phyloP scores from a whole-genome alignment of 345 rosid genomes.

The Linum lewisii region DNA sequence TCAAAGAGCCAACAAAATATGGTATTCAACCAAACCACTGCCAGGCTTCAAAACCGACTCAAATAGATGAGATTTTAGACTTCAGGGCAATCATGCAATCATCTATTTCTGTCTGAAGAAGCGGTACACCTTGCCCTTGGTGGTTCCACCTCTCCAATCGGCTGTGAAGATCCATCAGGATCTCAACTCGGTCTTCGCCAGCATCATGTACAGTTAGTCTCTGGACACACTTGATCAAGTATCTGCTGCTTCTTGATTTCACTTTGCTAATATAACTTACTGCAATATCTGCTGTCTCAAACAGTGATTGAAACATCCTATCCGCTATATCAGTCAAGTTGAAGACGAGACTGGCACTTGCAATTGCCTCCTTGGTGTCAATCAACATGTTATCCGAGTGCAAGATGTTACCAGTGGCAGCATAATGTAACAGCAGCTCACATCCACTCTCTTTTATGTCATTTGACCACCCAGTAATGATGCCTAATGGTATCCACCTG shows the following conservation, averaged over 20 bases:
- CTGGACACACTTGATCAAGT: conserved; percentile 51
- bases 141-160: conserved; percentile 51
- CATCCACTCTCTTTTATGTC: conserved; percentile 37
- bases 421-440: conserved; percentile 56
- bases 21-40: too few relatives aligned
- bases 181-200: conserved; percentile 26
- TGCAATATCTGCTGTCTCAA: conserved; percentile 37
- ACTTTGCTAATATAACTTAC: conserved; percentile 34
- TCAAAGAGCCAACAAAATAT: neutral
- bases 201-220: conserved; percentile 28
- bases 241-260: conserved; percentile 42
- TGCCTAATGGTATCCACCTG: conserved; percentile 49
- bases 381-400: conserved; percentile 13
- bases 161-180: conserved; percentile 35
- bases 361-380: conserved; percentile 36
- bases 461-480: conserved; percentile 37
- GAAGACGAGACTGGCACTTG: conserved; percentile 54
- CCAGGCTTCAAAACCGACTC: conserved; percentile 3
- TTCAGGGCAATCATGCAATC: conserved; percentile 25
- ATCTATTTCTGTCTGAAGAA: conserved; percentile 33
- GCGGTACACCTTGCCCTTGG: conserved; percentile 34
- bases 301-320: conserved; percentile 41
- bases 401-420: conserved; percentile 43
- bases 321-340: conserved; percentile 43
- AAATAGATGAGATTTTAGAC: conserved; percentile 15